Percentiles rank a stretch among this genome's conserved stretches.
Evolutionary conservation across 768 basidiomycete species (phyloP).

Genomic region (Auricularia sp.): DNA sequence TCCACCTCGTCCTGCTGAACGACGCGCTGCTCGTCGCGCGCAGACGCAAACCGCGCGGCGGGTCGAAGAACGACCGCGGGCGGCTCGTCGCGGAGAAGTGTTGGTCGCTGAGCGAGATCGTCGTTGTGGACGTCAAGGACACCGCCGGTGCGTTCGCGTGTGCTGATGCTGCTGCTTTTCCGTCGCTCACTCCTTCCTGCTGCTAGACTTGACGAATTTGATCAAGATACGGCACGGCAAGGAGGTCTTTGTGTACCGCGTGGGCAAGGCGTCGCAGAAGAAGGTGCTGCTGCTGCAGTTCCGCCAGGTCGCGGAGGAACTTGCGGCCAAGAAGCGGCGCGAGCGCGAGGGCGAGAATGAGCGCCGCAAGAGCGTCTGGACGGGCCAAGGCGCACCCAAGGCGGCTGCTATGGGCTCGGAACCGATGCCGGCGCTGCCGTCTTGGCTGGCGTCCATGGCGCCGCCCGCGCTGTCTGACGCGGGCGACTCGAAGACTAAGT

Average conservation of each 20-base stretch:
- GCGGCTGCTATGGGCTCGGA: background rate
- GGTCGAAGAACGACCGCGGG: conserved; percentile 43
- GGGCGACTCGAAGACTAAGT: conserved; percentile 52
- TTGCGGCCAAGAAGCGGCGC: conserved; percentile 78
- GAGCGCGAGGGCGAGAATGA: conserved; percentile 92
- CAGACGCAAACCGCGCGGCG: conserved; percentile 51
- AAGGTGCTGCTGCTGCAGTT: conserved; percentile 76
- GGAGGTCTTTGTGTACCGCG: conserved; percentile 90
- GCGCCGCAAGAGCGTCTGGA: conserved; percentile 52
- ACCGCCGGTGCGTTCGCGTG: conserved; percentile 53
- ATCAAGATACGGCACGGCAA: conserved; percentile 91
- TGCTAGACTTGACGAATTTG: conserved; percentile 72
- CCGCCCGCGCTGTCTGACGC: conserved; percentile 3
- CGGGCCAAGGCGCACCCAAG: background rate
- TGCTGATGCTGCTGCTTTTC: too few species aligned
- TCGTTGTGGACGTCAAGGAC: conserved; percentile 94
- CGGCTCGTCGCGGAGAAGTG: conserved; percentile 89
- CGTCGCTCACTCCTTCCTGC: background rate
- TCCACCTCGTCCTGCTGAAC: conserved; percentile 84
- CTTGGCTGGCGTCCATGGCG: conserved; percentile 45
- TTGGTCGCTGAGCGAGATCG: conserved; percentile 88
- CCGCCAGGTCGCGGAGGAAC: conserved; percentile 86
- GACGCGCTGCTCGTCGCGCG: conserved; percentile 85
- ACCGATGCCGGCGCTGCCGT: conserved; percentile 17
- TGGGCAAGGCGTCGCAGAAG: conserved; percentile 75